phyloP scores from a whole-genome alignment of 495 filamentous ascomycete genomes.

The Xylaria palmicola region DNA sequence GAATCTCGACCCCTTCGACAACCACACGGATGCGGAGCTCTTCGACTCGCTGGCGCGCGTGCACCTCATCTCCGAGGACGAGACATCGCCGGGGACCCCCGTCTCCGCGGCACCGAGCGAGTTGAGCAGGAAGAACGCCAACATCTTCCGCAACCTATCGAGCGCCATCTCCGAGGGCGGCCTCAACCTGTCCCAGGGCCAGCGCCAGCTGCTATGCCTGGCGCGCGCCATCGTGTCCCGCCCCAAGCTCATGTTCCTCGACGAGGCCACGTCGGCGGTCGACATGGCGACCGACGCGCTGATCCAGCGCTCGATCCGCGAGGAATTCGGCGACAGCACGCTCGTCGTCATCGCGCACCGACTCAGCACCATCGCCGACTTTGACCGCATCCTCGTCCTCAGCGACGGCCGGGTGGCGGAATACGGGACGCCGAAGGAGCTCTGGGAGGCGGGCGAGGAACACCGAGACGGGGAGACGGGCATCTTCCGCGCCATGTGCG shows the following conservation, averaged over 20 bases:
- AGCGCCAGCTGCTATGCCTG: conserved; percentile 84
- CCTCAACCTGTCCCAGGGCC: conserved; percentile 80
- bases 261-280: conserved; percentile 87
- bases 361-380: conserved; percentile 81
- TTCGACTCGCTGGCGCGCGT: conserved; percentile 74
- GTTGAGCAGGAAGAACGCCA: conserved; percentile 50
- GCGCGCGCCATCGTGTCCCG: conserved; percentile 80
- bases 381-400: conserved; percentile 81
- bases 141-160: conserved; percentile 59
- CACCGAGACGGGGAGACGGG: conserved; percentile 40
- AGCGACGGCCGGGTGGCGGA: conserved; percentile 73
- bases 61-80: conserved; percentile 58
- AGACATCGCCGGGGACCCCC: conserved; percentile 26
- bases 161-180: conserved; percentile 73
- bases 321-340: conserved; percentile 75
- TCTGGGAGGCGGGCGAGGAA: conserved; percentile 57
- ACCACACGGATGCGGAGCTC: conserved; percentile 69
- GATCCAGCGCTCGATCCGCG: conserved; percentile 79
- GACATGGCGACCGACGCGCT: conserved; percentile 82
- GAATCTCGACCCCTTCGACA: conserved; percentile 79
- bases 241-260: conserved; percentile 83
- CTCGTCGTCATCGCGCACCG: conserved; percentile 87
- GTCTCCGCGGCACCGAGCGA: conserved; percentile 24
- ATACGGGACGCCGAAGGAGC: conserved; percentile 65
- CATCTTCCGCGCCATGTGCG: conserved; percentile 70